Percentiles rank a stretch among this genome's conserved stretches.
These are phyloP conservation scores for Evernia prunastri DNA, from an alignment of 495 filamentous ascomycete species.

Conservation along the genomic window DNA sequence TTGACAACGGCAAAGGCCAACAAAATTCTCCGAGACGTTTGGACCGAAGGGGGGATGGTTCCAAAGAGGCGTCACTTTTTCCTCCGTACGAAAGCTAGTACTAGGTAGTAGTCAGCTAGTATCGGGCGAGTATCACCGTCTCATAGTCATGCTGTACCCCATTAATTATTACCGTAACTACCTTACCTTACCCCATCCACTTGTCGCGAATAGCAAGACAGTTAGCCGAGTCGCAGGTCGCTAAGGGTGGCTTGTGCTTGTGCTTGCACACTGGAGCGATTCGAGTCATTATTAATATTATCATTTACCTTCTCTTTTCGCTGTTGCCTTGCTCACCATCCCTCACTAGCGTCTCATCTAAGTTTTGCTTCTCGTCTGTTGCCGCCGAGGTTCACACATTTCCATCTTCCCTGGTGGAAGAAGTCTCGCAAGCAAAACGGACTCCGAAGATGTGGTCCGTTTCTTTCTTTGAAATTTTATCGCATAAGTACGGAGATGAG, in stretches of 20 bases:
- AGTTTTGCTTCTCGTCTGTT: constrained; percentile 4
- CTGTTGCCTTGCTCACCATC: not conserved
- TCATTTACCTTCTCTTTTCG: not conserved
- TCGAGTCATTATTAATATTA: constrained; percentile 3
- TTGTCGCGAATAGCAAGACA: not conserved
- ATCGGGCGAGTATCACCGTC: not conserved
- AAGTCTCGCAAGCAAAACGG: not conserved
- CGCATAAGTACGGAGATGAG: not conserved
- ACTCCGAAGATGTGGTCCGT: not conserved
- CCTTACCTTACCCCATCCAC: not conserved
- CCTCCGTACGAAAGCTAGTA: constrained; percentile 1
- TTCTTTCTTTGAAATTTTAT: too few species aligned
- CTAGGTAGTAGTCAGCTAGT: not conserved
- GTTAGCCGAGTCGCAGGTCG: constrained; percentile 6
- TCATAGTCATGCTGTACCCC: too few species aligned
- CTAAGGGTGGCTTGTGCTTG: constrained; percentile 10
- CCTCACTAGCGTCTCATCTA: not conserved
- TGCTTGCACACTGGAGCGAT: constrained; percentile 15
- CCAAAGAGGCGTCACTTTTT: not conserved
- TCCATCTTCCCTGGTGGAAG: not conserved
- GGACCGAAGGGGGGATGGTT: constrained; percentile 1
- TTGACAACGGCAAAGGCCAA: constrained; percentile 2
- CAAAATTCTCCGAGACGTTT: constrained; percentile 16
- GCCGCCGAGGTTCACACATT: not conserved
- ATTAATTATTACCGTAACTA: too few species aligned